Base-by-base conservation (phyloP, 129 eudicot genomes). In the Cynara cardunculus region DNA sequence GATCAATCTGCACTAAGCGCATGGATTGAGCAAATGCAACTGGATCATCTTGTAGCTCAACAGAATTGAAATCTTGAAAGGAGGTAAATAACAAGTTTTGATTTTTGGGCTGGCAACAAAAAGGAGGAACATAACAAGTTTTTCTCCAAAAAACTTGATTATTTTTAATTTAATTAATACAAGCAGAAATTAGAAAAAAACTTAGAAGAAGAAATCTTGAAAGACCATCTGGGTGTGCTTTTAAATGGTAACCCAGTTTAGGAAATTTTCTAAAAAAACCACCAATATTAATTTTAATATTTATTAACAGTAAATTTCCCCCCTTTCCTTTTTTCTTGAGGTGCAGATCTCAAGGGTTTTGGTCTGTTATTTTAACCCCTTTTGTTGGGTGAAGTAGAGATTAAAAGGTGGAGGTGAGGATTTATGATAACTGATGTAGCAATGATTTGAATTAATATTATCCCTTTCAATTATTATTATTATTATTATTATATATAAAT, bases 11-110 rank as follows among this genome's bases (percentile, higher is more conserved):
- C 82, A 75, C 72, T 92, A 32, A 82, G 88, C 46, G 93, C 93
- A 18, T 87, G 93, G 94, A 76, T 93, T 21, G 96, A 93, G 86
- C 92, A 93, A 86, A 87, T 90, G 97, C 95, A 88, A 80, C 95
- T 90, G 76, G 95, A 92, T 73, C 93, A 92, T 37, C 91, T 84
- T 19, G 82, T 89, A 74, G 89, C 91, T 76, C 91, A 88, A 83
- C 85, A 87, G 75, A 83, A 81, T 27, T 84, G 70, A 81, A 78
- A 68, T 71, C 77, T 65, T 46, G 68, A 72, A 69, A 72, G 83
- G 75, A 86, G 88, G 86, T 85, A 81, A 83, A 88, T 84, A 81
- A 76, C 76, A 78, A 25, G 72, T 81, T 81, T 78, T 56, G 71
- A 46, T 74, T 77, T 85, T 84, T 71, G 88, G 82, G 49, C 44